Evolutionary conservation across 352 stramenopile species (phyloP), one percentile per base, ranked within the genome.

Genomic region (Blastocystis sp.): DNA sequence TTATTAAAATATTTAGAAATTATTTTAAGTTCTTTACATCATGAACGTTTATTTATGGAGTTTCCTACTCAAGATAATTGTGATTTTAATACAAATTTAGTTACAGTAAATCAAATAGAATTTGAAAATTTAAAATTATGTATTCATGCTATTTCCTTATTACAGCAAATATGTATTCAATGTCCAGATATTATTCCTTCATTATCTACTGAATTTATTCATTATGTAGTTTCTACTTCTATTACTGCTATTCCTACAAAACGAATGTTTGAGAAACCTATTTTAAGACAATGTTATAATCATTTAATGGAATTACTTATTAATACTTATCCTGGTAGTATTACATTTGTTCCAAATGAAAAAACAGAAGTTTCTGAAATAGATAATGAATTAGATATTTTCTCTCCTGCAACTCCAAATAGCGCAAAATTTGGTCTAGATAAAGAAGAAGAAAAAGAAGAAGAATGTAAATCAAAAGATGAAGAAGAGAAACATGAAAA

Each of bases 251-350:
- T 49, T 4, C 33, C 52, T 1, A 19, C n/a, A 5, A 62, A 62
- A 21, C 16, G 31, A 11, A 31, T 32, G 2, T 6, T 62, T 7
- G 16, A 23, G 19, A n/a, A 30, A 2, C 35, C 37, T 4, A 31
- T 28, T 2, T 39, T 62, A 7, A 21, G 23, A 16, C 52, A 62
- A 34, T 62, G 54, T 19, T 37, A 40, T 24, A 62, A 62, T 34
- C 54, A 42, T 39, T 62, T 62, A 39, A 32, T 62, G 27, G 52
- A 62, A 23, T 62, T 54, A 25, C 35, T 62, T 9, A 52, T 62
- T 27, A 62, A 62, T 25, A 62, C 52, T 21, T 62, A 48, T 21
- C 52, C 52, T 23, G 52, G 52, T n/a, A 54, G 39, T 21, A 39
- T 42, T 19, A 39, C 39, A 11, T 62, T 62, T 33, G 32, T 62